These are phyloP conservation scores for Flagelloscypha sp. DNA, from an alignment of 768 basidiomycete species.

Conservation along the genomic window DNA sequence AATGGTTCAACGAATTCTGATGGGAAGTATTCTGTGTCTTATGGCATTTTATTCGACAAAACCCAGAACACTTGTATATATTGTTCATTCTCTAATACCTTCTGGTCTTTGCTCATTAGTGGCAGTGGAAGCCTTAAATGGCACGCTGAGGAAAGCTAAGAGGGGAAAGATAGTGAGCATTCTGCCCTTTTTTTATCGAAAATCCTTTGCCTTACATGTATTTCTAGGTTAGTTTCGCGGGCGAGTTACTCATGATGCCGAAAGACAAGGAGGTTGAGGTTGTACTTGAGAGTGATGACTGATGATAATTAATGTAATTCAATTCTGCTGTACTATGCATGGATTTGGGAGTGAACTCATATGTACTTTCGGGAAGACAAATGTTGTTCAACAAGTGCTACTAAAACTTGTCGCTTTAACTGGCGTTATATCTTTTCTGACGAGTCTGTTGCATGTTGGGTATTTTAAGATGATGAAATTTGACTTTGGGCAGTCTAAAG, in stretches of 20 bases:
- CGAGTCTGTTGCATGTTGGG: too few species aligned
- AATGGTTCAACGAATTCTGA: conserved; percentile 30
- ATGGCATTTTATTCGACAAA: conserved; percentile 39
- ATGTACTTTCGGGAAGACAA: too few species aligned
- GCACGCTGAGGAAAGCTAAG: conserved; percentile 38
- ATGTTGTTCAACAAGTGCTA: too few species aligned
- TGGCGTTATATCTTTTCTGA: too few species aligned
- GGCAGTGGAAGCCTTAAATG: conserved; percentile 42
- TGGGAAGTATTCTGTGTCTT: conserved; percentile 28
- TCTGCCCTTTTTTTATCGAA: neutral
- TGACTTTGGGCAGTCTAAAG: too few species aligned
- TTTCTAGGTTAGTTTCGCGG: conserved; percentile 33
- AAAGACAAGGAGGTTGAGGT: conserved; percentile 40
- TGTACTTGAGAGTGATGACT: too few species aligned
- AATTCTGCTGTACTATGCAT: too few species aligned
- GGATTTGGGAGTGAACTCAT: too few species aligned
- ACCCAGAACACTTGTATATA: conserved; percentile 37
- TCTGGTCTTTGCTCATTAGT: conserved; percentile 1
- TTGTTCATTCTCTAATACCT: neutral
- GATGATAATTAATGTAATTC: too few species aligned
- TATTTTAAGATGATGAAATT: too few species aligned
- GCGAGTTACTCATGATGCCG: conserved; percentile 43
- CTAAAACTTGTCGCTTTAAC: too few species aligned
- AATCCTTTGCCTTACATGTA: neutral
- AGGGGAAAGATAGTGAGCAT: conserved; percentile 36